Evolutionary conservation across 805 yeast genomes (phyloP).

Genomic region (Candida patagonica): DNA sequence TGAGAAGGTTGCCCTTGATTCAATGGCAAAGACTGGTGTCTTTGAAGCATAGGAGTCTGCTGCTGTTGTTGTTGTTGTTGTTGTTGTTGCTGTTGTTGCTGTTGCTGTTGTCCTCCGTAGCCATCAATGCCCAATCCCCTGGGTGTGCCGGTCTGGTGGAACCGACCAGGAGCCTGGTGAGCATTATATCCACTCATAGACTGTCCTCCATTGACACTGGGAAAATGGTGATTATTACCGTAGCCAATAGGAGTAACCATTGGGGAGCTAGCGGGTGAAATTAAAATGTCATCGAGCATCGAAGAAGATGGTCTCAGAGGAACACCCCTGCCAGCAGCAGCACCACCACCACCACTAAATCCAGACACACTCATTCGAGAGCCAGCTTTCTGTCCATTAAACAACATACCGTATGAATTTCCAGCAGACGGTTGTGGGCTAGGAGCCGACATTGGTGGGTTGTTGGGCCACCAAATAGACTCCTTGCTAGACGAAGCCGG

Average conservation of each 20-base stretch:
- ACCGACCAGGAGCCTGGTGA: background rate
- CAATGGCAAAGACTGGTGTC: slow-evolving; percentile 1
- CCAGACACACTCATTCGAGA: background rate
- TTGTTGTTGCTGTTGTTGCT: slow-evolving; percentile 1
- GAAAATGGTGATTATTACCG: background rate
- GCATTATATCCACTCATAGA: background rate
- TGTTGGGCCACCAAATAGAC: slow-evolving; percentile 4
- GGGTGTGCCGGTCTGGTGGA: background rate
- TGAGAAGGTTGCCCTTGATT: slow-evolving; percentile 1
- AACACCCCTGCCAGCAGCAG: slow-evolving; percentile 8
- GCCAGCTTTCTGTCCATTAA: background rate
- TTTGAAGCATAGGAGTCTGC: background rate
- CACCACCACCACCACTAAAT: slow-evolving; percentile 3
- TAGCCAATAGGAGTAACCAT: slow-evolving; percentile 1
- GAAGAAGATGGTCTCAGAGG: background rate
- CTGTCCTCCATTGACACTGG: background rate
- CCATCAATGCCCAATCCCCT: background rate
- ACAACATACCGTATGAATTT: slow-evolving; percentile 10
- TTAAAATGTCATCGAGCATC: background rate
- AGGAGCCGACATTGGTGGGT: slow-evolving; percentile 6
- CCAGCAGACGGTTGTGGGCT: slow-evolving; percentile 11
- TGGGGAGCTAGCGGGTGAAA: background rate
- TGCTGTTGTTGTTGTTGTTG: slow-evolving; percentile 1
- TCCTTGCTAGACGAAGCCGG: slow-evolving; percentile 6
- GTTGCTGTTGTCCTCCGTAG: background rate